phyloP scores from a whole-genome alignment of 495 filamentous ascomycete species.

The Podospora anserina region DNA sequence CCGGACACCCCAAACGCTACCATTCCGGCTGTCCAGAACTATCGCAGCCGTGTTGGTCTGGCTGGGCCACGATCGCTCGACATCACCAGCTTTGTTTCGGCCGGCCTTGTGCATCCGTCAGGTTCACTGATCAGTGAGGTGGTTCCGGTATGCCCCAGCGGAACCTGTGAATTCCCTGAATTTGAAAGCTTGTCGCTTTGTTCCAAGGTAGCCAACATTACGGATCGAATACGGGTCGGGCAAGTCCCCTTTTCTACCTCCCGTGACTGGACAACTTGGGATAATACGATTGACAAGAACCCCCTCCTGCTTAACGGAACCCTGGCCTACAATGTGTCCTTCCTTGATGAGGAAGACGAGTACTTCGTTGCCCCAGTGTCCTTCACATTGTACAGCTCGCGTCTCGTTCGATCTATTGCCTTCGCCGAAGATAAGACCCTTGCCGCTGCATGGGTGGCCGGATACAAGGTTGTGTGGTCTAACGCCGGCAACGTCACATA shows the following conservation, averaged over 20 bases:
- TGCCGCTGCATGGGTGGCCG: slow-evolving; percentile 8
- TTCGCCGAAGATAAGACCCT: slow-evolving; percentile 13
- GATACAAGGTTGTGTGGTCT: slow-evolving; percentile 15
- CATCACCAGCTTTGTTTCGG: slow-evolving; percentile 10
- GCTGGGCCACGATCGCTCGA: slow-evolving; percentile 12
- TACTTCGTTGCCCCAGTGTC: slow-evolving; percentile 15
- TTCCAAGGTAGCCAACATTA: slow-evolving; percentile 17
- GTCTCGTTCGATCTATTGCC: slow-evolving; percentile 9
- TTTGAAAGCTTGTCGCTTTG: slow-evolving; percentile 16
- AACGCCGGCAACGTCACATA: slow-evolving; percentile 13
- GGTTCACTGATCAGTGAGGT: slow-evolving; percentile 2
- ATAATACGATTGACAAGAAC: slow-evolving; percentile 1
- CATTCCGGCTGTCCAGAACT: slow-evolving; percentile 6
- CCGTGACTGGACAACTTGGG: slow-evolving; percentile 14
- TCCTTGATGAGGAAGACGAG: slow-evolving; percentile 9
- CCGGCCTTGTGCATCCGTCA: slow-evolving; percentile 11
- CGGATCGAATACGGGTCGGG: slow-evolving; percentile 8
- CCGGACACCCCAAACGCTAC: slow-evolving; percentile 3
- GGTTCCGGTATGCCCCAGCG: slow-evolving; percentile 10
- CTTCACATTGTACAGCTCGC: slow-evolving; percentile 11
- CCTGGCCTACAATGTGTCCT: slow-evolving; percentile 15
- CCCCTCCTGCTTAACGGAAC: slow-evolving; percentile 13
- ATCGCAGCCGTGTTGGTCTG: slow-evolving; percentile 12
- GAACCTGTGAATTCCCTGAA: slow-evolving; percentile 7
- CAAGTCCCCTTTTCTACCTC: slow-evolving; percentile 13